These are phyloP conservation scores for Trametes sp. DNA, from an alignment of 1,284 basidiomycete genomes.

Conservation along the genomic window DNA sequence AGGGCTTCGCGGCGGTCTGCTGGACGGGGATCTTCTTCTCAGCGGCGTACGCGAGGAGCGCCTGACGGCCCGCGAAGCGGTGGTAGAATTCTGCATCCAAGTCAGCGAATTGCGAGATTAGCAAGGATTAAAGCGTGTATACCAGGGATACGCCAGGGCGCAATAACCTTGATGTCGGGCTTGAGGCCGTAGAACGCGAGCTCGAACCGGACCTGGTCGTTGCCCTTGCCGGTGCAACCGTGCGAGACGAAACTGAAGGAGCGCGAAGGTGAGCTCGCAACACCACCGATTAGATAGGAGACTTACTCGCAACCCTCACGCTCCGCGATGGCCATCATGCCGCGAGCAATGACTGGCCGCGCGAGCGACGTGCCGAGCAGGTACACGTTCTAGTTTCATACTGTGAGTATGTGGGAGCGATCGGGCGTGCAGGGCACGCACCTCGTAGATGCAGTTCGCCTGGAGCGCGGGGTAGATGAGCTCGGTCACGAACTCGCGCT, in stretches of 20 bases:
- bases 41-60: constrained; percentile 90
- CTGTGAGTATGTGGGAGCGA: constrained; percentile 7
- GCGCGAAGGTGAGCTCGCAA: not conserved
- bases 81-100: constrained; percentile 89
- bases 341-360: constrained; percentile 97
- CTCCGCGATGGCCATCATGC: constrained; percentile 96
- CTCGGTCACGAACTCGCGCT: constrained; percentile 94
- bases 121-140: constrained; percentile 30
- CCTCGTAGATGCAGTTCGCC: constrained; percentile 99
- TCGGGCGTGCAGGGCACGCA: constrained; percentile 36
- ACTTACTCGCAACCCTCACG: constrained; percentile 92
- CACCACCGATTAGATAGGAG: not conserved
- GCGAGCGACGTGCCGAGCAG: constrained; percentile 98
- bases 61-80: constrained; percentile 95
- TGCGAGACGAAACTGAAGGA: constrained; percentile 87
- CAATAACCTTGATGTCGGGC: constrained; percentile 98
- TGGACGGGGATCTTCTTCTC: constrained; percentile 92
- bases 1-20: constrained; percentile 97
- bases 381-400: constrained; percentile 81
- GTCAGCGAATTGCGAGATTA: not conserved
- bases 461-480: constrained; percentile 98
- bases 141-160: constrained; percentile 97
- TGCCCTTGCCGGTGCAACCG: constrained; percentile 99
- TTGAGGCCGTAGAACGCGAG: constrained; percentile 99
- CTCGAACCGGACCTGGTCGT: constrained; percentile 99